These are phyloP conservation scores for Gossypium herbaceum DNA, from an alignment of 345 rosid species.

Conservation along the genomic window DNA sequence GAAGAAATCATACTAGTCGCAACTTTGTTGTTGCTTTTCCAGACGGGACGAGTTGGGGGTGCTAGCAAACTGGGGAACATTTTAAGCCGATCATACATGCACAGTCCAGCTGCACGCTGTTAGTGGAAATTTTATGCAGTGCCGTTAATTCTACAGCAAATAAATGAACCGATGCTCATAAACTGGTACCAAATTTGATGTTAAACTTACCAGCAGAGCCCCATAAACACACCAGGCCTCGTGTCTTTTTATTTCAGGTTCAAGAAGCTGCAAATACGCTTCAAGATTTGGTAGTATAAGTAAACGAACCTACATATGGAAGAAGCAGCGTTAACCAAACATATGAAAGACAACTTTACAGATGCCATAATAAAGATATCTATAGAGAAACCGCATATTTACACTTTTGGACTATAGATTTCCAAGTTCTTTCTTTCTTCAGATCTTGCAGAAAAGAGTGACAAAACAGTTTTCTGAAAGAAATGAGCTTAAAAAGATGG, in stretches of 20 bases:
- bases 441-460: background rate
- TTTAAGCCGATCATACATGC: slow-evolving; percentile 65
- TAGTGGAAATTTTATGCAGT: slow-evolving; percentile 7
- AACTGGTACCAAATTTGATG: slow-evolving; percentile 8
- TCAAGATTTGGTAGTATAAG: slow-evolving; percentile 76
- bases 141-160: slow-evolving; percentile 17
- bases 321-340: background rate
- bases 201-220: slow-evolving; percentile 58
- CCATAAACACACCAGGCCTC: slow-evolving; percentile 87
- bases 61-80: slow-evolving; percentile 42
- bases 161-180: background rate
- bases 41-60: slow-evolving; percentile 43
- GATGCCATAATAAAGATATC: background rate
- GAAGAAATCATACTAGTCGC: slow-evolving; percentile 38
- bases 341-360: background rate
- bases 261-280: slow-evolving; percentile 64
- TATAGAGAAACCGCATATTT: background rate
- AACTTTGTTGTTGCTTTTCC: slow-evolving; percentile 48
- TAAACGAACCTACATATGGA: slow-evolving; percentile 58
- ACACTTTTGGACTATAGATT: background rate
- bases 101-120: slow-evolving; percentile 76
- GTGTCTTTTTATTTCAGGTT: slow-evolving; percentile 57
- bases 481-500: background rate
- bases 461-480: background rate
- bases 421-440: background rate